phyloP scores from a whole-genome alignment of 2,329 filamentous ascomycete genomes.

The Incumbomyces delicatus region DNA sequence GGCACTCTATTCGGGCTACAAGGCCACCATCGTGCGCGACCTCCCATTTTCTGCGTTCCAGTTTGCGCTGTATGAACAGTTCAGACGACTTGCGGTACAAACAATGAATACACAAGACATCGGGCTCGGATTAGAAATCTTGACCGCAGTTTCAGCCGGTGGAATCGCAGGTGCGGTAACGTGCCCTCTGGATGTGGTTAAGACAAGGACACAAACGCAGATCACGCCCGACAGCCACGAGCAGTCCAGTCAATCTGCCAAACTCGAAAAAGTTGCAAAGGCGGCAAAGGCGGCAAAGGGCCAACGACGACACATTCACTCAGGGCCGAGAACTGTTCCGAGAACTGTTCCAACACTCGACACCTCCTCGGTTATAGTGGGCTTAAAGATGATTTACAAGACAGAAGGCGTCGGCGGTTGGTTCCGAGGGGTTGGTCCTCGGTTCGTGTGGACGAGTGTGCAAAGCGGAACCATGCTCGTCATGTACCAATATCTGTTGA shows the following conservation, averaged over 20 bases:
- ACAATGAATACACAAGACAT: constrained; percentile 77
- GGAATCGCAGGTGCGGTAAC: constrained; percentile 90
- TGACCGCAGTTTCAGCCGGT: constrained; percentile 82
- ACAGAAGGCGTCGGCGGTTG: constrained; percentile 81
- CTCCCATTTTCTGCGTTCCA: constrained; percentile 92
- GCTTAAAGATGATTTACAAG: constrained; percentile 76
- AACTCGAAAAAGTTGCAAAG: constrained; percentile 13
- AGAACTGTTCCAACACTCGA: constrained; percentile 73
- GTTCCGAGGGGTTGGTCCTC: constrained; percentile 89
- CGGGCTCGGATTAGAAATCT: constrained; percentile 70
- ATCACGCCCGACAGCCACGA: constrained; percentile 46
- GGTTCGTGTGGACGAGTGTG: constrained; percentile 92
- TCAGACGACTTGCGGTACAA: constrained; percentile 67
- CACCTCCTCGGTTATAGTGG: constrained; percentile 80
- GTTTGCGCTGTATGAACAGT: constrained; percentile 97
- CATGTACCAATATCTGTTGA: constrained; percentile 79
- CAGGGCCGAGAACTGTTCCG: constrained; percentile 45
- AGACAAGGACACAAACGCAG: constrained; percentile 92
- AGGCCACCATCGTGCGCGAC: constrained; percentile 87
- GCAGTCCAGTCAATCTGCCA: constrained; percentile 17
- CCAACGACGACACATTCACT: constrained; percentile 22
- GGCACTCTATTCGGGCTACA: constrained; percentile 93
- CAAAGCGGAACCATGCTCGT: constrained; percentile 96
- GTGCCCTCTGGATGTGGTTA: constrained; percentile 93
- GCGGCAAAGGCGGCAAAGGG: constrained; percentile 9